These are phyloP conservation scores for Verticillium dahliae DNA, from an alignment of 2,329 filamentous ascomycete species.

Conservation along the genomic window DNA sequence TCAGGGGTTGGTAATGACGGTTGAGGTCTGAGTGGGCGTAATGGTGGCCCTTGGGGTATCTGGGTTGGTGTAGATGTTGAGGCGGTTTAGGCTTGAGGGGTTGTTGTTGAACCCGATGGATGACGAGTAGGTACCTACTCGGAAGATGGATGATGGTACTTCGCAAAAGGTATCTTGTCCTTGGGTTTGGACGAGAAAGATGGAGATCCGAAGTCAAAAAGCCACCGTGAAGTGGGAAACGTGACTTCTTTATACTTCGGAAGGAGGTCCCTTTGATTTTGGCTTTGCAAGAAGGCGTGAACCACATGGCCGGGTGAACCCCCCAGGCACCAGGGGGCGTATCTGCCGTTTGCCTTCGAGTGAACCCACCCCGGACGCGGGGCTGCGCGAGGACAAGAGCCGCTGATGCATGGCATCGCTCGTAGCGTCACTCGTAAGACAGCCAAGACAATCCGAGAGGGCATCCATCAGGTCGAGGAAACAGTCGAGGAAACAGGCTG, in stretches of 20 bases:
- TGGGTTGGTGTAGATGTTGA: not conserved
- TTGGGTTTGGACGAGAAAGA: not conserved
- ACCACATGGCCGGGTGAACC: not conserved
- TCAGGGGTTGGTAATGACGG: not conserved
- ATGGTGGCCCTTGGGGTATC: not conserved
- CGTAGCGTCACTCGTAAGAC: not conserved
- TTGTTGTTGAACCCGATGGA: not conserved
- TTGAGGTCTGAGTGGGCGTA: not conserved
- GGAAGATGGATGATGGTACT: not conserved
- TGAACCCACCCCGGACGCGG: not conserved
- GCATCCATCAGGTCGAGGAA: not conserved
- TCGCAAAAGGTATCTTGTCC: not conserved
- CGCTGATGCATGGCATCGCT: not conserved
- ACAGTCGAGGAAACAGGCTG: not conserved
- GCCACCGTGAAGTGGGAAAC: not conserved
- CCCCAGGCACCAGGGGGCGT: not conserved
- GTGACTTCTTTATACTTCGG: not conserved
- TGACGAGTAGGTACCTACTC: not conserved
- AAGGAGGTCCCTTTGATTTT: not conserved
- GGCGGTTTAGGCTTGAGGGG: not conserved
- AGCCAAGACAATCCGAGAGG: not conserved
- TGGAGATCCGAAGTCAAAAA: not conserved
- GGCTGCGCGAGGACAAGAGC: not conserved
- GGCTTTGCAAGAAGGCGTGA: not conserved
- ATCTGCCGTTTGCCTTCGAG: not conserved